phyloP scores from a whole-genome alignment of 495 filamentous ascomycete species.

The Lasiosphaeris hirsuta region DNA sequence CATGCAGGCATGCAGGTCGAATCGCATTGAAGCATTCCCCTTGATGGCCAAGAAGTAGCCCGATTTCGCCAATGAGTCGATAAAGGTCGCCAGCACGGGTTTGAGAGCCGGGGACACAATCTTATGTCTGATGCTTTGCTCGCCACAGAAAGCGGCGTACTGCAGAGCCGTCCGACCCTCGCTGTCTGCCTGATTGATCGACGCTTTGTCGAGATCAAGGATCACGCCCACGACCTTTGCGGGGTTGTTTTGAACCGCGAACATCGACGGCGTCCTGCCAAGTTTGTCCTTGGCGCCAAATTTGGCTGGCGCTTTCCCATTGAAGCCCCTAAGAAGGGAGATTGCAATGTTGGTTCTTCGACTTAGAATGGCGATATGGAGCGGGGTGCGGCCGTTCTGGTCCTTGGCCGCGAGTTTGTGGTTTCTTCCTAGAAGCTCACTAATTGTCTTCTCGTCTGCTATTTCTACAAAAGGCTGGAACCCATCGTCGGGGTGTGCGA shows the following conservation, averaged over 20 bases:
- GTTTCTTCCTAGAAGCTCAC: not conserved
- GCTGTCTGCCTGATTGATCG: not conserved
- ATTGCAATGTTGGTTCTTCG: not conserved
- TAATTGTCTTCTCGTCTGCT: not conserved
- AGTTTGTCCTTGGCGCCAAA: not conserved
- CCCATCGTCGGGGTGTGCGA: not conserved
- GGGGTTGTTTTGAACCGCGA: not conserved
- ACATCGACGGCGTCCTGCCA: not conserved
- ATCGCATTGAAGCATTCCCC: too few relatives aligned
- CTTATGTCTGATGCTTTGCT: too few relatives aligned
- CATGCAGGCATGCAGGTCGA: too few relatives aligned
- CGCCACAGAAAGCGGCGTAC: not conserved
- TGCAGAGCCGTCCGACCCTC: not conserved
- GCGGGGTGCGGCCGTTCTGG: not conserved
- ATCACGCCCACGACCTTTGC: not conserved
- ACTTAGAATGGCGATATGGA: not conserved
- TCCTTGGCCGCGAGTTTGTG: not conserved
- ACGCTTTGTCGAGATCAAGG: not conserved
- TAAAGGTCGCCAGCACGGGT: too few relatives aligned
- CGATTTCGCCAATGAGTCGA: too few relatives aligned
- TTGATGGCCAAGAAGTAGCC: too few relatives aligned
- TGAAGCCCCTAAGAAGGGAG: not conserved
- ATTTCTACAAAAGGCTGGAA: not conserved
- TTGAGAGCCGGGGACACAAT: too few relatives aligned
- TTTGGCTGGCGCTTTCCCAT: not conserved